Evolutionary conservation across 2,329 filamentous ascomycete species (phyloP), one percentile per base, ranked within the genome.

Genomic region (Beauveria sp.): DNA sequence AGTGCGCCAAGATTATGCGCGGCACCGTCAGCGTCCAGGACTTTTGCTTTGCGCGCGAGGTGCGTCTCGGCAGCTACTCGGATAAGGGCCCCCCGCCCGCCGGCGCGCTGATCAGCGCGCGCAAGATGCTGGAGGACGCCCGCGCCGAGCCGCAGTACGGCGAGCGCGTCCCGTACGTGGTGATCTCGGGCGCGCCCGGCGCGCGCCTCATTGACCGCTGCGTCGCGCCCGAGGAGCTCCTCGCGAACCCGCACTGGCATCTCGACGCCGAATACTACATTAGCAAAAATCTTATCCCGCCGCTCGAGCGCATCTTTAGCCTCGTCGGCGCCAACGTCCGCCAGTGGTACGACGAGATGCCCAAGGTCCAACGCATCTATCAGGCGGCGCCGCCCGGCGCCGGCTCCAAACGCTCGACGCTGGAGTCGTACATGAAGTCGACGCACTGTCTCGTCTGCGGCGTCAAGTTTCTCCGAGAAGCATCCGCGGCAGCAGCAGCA

Each of bases 211-310:
- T 92, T 66, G 93, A 98, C 73, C 89, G 95, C 14, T 96, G 92
- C 70, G 90, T 99, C 0, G 85, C 91, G 38, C 95, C 95, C 0
- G 92, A 97, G 68, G 86, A 87, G 10, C 79, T 98, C 4, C 81
- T 98, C 1, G 78, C 84, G 58, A 90, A 90, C 66, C 85, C 90
- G 24, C 85, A 93, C 67, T 83, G 88, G 56, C 87, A 91, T 67
- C 82, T 99, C 20, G 95, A 99, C 70, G 88, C 93, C 0, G 92
- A 97, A 67, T 99, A 99, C 75, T 99, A 99, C 77, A 98, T 99
- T 69, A 86, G 84, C 20, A 98, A 97, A 77, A 98, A 97, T 71
- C 72, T 99, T 9, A 96, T 99, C 55, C 95, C 95, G 6, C 95
- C 95, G 0, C 81, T 99, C 0, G 93, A 98, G 73, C 87, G 95